Evolutionary conservation across 2,329 filamentous ascomycete species (phyloP), one percentile per base, ranked within the genome.

Genomic region (Ploettnerulaceae sp.): DNA sequence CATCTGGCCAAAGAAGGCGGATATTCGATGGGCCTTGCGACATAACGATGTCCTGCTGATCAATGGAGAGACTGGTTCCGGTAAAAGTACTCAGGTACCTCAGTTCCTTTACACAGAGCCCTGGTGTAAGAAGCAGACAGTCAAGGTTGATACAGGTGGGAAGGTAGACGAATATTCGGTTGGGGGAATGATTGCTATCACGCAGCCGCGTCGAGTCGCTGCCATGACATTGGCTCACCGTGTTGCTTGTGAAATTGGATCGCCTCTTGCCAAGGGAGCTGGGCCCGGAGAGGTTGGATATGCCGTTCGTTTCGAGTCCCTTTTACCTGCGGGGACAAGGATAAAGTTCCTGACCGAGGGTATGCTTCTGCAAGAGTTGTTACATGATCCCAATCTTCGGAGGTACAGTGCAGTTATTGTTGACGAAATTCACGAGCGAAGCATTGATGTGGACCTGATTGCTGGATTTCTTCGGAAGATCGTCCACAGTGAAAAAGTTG

Each of bases 331-430:
- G 15, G 84, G 81, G n/a, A 87, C 88, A 3, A 82, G 77, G 60
- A 84, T 98, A 68, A 97, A 97, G 63, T 98, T 89, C 59, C 71
- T 98, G 53, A 98, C 93, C 0, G 94, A 98, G 66, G 93, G 93
- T 59, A 97, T 95, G 83, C 73, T 98, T 41, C 73, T 98, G 11
- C 90, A 97, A 64, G 94, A 98, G 66, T 84, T 98, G 66, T 67
- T 98, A 49, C 77, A 84, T 43, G 93, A 98, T 64, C 87, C 88
- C 1, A 75, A 82, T 60, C 73, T 98, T 61, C 79, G 77, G 24
- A 82, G 87, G 62, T 98, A 98, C 64, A 95, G 89, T 60, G 89
- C 85, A 3, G 76, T 98, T 0, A 76, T 98, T 14, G 88, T 98
- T 6, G 93, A 98, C 67, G 93, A 98, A 66, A 93, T 98, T 9